Evolutionary conservation across 2,329 filamentous ascomycete genomes (phyloP).

Genomic region (Zopfia rhizophila): DNA sequence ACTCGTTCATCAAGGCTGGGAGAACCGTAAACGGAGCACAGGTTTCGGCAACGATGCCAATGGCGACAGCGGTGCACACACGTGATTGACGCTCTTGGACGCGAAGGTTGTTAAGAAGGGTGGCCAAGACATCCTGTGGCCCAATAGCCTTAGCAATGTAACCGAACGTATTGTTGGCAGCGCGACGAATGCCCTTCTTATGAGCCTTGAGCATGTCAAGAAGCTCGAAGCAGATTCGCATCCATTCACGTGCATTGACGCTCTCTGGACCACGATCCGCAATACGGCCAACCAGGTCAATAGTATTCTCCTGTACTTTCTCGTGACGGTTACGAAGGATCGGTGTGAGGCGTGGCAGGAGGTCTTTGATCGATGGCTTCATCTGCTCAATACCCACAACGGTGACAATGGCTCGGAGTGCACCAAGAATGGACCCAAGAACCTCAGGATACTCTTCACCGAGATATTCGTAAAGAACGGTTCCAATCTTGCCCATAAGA

Average conservation of each 20-base stretch:
- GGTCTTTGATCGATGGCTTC: conserved; percentile 97
- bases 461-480: conserved; percentile 96
- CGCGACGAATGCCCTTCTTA: conserved; percentile 98
- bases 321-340: conserved; percentile 98
- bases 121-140: conserved; percentile 95
- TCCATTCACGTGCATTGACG: conserved; percentile 98
- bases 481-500: conserved; percentile 92
- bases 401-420: conserved; percentile 93
- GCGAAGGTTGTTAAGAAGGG: conserved; percentile 92
- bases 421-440: conserved; percentile 93
- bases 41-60: conserved; percentile 97
- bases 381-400: conserved; percentile 98
- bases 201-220: conserved; percentile 99
- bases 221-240: conserved; percentile 99
- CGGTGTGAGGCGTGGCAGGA: conserved; percentile 94
- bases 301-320: conserved; percentile 99
- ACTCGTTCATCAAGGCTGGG: conserved; percentile 99
- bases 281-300: conserved; percentile 96
- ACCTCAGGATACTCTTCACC: conserved; percentile 99
- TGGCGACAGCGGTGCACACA: conserved; percentile 97
- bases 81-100: conserved; percentile 98
- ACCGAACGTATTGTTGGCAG: conserved; percentile 99
- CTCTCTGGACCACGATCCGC: conserved; percentile 96
- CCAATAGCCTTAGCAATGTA: conserved; percentile 99
- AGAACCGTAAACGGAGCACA: conserved; percentile 98